Evolutionary conservation across 495 filamentous ascomycete genomes (phyloP).

Genomic region (Trichoderma parareesei): DNA sequence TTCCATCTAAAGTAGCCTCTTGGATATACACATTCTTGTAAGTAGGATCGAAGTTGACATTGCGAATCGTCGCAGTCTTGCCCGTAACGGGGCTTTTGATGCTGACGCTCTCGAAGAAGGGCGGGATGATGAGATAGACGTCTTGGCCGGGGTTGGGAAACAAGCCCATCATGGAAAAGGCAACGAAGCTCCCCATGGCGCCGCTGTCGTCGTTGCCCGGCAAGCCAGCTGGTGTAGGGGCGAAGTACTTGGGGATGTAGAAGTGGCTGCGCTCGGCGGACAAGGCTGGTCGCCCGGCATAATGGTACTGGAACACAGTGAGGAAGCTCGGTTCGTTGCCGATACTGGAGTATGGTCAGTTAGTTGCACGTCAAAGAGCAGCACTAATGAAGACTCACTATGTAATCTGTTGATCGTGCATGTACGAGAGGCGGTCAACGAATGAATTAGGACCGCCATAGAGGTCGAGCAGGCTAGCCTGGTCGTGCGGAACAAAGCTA

Average conservation of each 20-base stretch:
- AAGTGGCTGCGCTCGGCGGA: constrained; percentile 52
- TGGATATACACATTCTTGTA: constrained; percentile 62
- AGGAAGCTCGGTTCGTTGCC: constrained; percentile 68
- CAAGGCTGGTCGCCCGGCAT: constrained; percentile 56
- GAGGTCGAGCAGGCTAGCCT: constrained; percentile 50
- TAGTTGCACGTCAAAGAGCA: not conserved
- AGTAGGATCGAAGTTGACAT: constrained; percentile 53
- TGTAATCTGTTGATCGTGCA: constrained; percentile 56
- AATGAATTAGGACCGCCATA: constrained; percentile 57
- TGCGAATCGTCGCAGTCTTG: constrained; percentile 51
- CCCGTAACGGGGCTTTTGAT: constrained; percentile 54
- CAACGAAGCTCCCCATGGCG: constrained; percentile 64
- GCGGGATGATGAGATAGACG: constrained; percentile 63
- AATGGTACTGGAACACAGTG: constrained; percentile 64
- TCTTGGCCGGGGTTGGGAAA: constrained; percentile 70
- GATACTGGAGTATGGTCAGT: constrained; percentile 27
- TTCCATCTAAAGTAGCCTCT: constrained; percentile 58
- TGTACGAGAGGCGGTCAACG: constrained; percentile 52
- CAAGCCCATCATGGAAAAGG: constrained; percentile 63
- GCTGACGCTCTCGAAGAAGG: constrained; percentile 58
- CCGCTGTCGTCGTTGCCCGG: constrained; percentile 69
- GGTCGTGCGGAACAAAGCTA: constrained; percentile 62
- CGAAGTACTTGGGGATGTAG: constrained; percentile 62
- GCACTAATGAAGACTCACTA: constrained; percentile 24
- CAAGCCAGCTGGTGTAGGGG: constrained; percentile 50